phyloP scores from a whole-genome alignment of 495 filamentous ascomycete species.

The Penicillium dipodomyicola region DNA sequence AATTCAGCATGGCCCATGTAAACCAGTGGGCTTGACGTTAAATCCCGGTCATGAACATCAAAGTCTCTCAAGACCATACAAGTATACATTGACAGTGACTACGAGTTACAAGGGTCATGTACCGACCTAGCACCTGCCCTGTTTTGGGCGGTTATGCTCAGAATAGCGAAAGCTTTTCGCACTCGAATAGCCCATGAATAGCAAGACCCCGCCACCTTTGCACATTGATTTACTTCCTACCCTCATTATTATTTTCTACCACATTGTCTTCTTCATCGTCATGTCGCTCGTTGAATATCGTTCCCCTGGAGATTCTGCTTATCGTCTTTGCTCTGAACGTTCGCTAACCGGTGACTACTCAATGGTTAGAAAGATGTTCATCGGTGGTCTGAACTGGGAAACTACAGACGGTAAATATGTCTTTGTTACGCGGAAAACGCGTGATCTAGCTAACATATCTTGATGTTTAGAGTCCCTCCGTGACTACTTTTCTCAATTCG shows the following conservation, averaged over 20 bases:
- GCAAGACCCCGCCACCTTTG: slow-evolving; percentile 22
- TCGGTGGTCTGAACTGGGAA: slow-evolving; percentile 98
- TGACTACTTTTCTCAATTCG: slow-evolving; percentile 97
- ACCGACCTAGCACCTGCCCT: not conserved
- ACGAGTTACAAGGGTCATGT: not conserved
- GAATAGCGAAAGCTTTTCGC: not conserved
- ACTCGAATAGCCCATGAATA: slow-evolving; percentile 19
- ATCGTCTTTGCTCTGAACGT: not conserved
- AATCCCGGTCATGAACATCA: slow-evolving; percentile 11
- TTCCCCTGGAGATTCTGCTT: not conserved
- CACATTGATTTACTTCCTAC: not conserved
- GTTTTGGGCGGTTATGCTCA: not conserved
- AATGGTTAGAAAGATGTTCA: slow-evolving; percentile 90
- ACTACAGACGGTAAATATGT: slow-evolving; percentile 84
- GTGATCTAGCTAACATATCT: slow-evolving; percentile 11
- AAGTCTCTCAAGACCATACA: not conserved
- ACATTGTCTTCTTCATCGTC: not conserved
- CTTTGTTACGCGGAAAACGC: not conserved
- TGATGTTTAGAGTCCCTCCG: slow-evolving; percentile 78
- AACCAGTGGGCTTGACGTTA: slow-evolving; percentile 31
- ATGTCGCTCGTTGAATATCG: not conserved
- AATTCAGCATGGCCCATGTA: slow-evolving; percentile 32
- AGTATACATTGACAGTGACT: slow-evolving; percentile 4
- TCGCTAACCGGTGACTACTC: slow-evolving; percentile 20
- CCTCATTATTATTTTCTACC: not conserved